Base-by-base conservation (phyloP, 352 stramenopile genomes). In the Peronospora farinosa region DNA sequence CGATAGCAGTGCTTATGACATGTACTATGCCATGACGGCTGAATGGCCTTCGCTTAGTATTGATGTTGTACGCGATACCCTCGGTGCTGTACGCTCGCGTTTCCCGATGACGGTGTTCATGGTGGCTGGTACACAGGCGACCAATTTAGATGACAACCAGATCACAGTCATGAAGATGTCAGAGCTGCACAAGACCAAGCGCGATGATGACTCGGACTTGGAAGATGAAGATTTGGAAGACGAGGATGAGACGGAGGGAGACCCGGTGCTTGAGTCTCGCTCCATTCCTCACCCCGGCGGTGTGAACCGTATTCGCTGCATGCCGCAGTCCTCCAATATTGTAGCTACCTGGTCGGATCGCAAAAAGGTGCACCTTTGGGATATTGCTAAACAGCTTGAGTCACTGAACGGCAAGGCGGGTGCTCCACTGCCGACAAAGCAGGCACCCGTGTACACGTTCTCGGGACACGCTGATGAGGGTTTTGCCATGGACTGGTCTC, bases 11-110 rank as follows among this genome's bases (percentile, higher is more conserved):
- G 97, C 97, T 6, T 99, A 99, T 78, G 95, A 97, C 68, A 98
- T 99, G 95, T 98, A 99, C 76, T 98, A 99, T 65, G 91, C 93
- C 30, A 89, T 99, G 58, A 95, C 84, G 5, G 88, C 95, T 36
- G 96, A 99, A 70, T 99, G 96, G 96, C 96, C 96, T 9, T 96
- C 91, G 51, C 79, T 99, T 17, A 97, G 85, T 61, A 97, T 99
- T 60, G 96, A 99, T 67, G 81, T 99, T 47, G 59, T 99, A 35
- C 78, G 78, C 27, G 97, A 99, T 64, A 91, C 92, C 65, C 67
- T 98, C 10, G 97, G 97, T 21, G 86, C 86, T 13, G 80, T 93
- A 66, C 85, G 97, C 36, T 86, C 78, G 10, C 78, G 80, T 57
- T 99, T 98, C 64, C 96, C 96, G 8, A 93, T 98, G 74, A 96